Base-by-base conservation (phyloP, 106 monocot genomes). In the Iris macrosiphon region DNA sequence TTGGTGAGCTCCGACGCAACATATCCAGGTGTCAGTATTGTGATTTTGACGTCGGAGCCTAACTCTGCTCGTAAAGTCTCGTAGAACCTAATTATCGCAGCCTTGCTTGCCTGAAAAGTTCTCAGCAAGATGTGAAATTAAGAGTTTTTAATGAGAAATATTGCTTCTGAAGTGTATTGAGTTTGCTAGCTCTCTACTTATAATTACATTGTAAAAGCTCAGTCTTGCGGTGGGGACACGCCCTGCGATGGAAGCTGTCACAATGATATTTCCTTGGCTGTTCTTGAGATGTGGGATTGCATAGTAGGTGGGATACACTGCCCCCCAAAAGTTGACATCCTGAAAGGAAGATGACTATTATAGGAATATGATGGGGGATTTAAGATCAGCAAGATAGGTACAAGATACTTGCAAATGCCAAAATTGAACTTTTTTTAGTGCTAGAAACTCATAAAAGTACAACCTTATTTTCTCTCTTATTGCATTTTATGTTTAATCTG, bases 261-360 rank as follows among this genome's bases (percentile, higher is more conserved):
- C 80, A 14, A 85, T 55, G 8, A 90, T 77, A 5, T 52, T 74
- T 2, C 89, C 84, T 3, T 26, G 61, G 43, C 52, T 84, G 10
- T 59, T 73, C 67, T 74, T 85, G 2, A 90, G 71, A 45, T 81
- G 65, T 28, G 84, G 85, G 16, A 90, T 38, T 22, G 89, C 89
- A 28, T 64, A 90, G 29, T 85, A 81, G 6, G 84, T 75, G n/a
- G 89, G 77, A 44, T 85, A 85, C 0, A 90, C 62, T 15, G 80
- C 43, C 0, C 89, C 89, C 89, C 89, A 90, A 23, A 90, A 90
- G 41, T 90, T 90, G 10, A 75, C 74, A 64, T 85, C 85, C 89
- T 90, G 64, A 1, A 54, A 69, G 57, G 11, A 18, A n/a, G n/a
- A n/a, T n/a, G n/a, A n/a, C n/a, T n/a, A n/a, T n/a, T n/a, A n/a